A percentile compares a stretch with the other conserved stretches of the same genome.
Conservation (phyloP, 805 yeast species). For the Isabelozyma rhagii region DNA sequence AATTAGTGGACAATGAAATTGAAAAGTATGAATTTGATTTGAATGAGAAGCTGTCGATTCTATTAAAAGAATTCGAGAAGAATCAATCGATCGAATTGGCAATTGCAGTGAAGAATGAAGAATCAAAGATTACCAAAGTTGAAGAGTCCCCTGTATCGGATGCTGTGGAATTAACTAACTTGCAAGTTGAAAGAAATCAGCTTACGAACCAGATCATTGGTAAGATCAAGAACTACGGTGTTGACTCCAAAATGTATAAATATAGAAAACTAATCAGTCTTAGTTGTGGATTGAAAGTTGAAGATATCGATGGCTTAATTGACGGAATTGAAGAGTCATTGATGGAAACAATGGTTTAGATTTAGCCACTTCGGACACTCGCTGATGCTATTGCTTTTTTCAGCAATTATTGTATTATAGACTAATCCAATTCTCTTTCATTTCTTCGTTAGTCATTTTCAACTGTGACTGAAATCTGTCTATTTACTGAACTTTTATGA, state of each 20-base stretch:
- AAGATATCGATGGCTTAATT: constrained; percentile 75
- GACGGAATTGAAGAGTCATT: constrained; percentile 64
- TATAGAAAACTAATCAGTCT: constrained; percentile 75
- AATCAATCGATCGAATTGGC: constrained; percentile 47
- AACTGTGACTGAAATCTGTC: no score
- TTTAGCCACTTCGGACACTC: not conserved
- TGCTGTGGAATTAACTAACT: constrained; percentile 38
- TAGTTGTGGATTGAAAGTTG: constrained; percentile 73
- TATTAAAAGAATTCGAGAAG: constrained; percentile 28
- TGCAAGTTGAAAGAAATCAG: constrained; percentile 50
- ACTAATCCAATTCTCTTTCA: not conserved
- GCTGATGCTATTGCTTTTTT: not conserved
- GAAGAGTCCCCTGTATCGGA: constrained; percentile 6
- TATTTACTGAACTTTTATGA: no score
- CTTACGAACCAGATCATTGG: constrained; percentile 49
- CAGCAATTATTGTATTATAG: not conserved
- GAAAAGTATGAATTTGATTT: constrained; percentile 10
- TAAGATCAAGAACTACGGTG: constrained; percentile 38
- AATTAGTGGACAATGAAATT: constrained; percentile 16
- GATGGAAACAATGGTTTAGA: constrained; percentile 13
- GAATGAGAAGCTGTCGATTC: constrained; percentile 16
- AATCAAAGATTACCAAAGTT: constrained; percentile 15
- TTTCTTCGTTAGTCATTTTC: not conserved
- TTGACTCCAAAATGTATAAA: constrained; percentile 60
- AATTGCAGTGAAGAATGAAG: constrained; percentile 23